A percentile compares a stretch with the other conserved stretches of the same genome.
Conservation (phyloP, 202 grass and related monocot genomes). For the Alloteropsis angusta region DNA sequence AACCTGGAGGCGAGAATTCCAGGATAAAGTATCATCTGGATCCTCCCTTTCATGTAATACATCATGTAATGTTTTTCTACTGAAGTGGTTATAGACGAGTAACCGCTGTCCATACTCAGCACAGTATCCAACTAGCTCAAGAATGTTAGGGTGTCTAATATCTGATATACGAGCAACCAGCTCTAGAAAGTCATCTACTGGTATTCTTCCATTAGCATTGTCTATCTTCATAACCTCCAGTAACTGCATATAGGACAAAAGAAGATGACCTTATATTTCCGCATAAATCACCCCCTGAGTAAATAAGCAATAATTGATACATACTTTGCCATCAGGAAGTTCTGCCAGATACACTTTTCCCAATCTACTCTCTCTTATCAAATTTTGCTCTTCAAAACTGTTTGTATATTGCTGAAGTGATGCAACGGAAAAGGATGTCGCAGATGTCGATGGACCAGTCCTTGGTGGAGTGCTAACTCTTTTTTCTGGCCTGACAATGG, state of each 20-base stretch:
- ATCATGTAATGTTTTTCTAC: constrained; percentile 70
- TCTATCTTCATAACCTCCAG: constrained; percentile 81
- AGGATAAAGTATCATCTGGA: constrained; percentile 45
- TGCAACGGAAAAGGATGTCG: constrained; percentile 70
- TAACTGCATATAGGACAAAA: constrained; percentile 49
- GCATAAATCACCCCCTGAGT: background rate
- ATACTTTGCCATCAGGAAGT: constrained; percentile 59
- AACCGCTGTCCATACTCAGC: constrained; percentile 73
- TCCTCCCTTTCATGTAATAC: constrained; percentile 52
- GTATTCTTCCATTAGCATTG: constrained; percentile 61
- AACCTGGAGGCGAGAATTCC: constrained; percentile 53
- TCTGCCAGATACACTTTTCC: constrained; percentile 78
- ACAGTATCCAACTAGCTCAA: constrained; percentile 89
- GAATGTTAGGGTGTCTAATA: constrained; percentile 70
- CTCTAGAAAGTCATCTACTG: constrained; percentile 64
- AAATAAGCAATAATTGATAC: constrained; percentile 29
- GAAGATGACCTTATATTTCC: constrained; percentile 18
- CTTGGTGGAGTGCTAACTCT: constrained; percentile 29
- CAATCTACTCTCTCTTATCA: constrained; percentile 67
- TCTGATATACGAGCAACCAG: constrained; percentile 67
- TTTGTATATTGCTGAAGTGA: constrained; percentile 81
- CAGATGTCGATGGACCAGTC: constrained; percentile 41
- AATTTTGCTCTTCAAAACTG: constrained; percentile 64
- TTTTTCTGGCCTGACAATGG: constrained; percentile 33
- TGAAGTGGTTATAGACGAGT: constrained; percentile 84